phyloP scores from a whole-genome alignment of 805 yeast species.

The Saturnispora zaruensis region DNA sequence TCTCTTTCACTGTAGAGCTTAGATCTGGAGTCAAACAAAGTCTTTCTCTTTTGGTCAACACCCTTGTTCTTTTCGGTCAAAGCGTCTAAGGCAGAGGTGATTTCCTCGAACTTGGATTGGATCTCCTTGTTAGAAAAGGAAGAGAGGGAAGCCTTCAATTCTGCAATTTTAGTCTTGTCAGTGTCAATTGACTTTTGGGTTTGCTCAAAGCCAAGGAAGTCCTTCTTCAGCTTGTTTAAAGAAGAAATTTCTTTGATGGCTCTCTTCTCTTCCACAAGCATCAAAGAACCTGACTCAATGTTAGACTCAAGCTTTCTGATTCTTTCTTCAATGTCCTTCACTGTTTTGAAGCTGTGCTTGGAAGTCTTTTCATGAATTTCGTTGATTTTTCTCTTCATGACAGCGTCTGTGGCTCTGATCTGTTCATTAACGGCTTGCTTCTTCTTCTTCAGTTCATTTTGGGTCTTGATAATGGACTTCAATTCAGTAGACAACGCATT shows the following conservation, averaged over 20 bases:
- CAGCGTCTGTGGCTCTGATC: conserved; percentile 60
- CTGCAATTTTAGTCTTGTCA: conserved; percentile 67
- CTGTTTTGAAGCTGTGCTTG: conserved; percentile 58
- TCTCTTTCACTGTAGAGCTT: conserved; percentile 61
- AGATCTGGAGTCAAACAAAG: conserved; percentile 55
- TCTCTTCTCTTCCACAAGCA: conserved; percentile 86
- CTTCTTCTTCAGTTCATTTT: conserved; percentile 27
- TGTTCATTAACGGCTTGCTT: conserved; percentile 42
- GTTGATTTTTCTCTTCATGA: conserved; percentile 62
- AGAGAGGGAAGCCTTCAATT: conserved; percentile 58
- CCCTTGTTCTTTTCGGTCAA: conserved; percentile 52
- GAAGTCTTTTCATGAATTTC: conserved; percentile 68
- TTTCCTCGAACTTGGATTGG: conserved; percentile 57
- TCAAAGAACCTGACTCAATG: conserved; percentile 70
- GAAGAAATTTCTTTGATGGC: conserved; percentile 76
- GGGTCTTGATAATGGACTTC: conserved; percentile 35
- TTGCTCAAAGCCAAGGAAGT: conserved; percentile 62
- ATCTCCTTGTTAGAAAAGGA: conserved; percentile 54
- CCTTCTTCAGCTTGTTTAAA: conserved; percentile 73
- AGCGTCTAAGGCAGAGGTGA: conserved; percentile 62
- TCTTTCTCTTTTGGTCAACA: conserved; percentile 57
- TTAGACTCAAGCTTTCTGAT: conserved; percentile 58
- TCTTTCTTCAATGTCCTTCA: conserved; percentile 61
- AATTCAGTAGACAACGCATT: conserved; percentile 39
- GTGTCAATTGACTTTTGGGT: conserved; percentile 72